Conservation (phyloP, 371 early-diverging fungal genomes). For the Mortierella sp. region DNA sequence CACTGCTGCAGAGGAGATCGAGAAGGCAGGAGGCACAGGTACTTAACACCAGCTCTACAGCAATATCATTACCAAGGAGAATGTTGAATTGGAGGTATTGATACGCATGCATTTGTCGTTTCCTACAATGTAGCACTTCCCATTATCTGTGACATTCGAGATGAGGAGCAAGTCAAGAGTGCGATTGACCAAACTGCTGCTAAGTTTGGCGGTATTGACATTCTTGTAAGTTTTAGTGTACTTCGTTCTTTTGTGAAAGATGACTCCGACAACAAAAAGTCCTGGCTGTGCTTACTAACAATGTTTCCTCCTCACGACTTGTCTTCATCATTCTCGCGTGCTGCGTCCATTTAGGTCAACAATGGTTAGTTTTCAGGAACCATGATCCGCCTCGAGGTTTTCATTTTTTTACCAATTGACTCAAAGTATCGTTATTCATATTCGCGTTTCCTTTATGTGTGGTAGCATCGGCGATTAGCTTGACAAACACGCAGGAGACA, state of each 20-base stretch:
- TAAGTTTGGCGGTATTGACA: slow-evolving; percentile 83
- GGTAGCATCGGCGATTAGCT: slow-evolving; percentile 77
- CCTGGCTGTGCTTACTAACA: background rate
- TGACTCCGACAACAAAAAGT: slow-evolving; percentile 30
- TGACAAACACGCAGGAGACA: slow-evolving; percentile 75
- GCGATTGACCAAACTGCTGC: slow-evolving; percentile 78
- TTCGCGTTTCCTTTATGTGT: background rate
- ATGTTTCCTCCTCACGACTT: background rate
- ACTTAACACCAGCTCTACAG: background rate
- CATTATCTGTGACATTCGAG: slow-evolving; percentile 85
- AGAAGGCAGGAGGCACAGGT: slow-evolving; percentile 77
- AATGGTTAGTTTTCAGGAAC: slow-evolving; percentile 25
- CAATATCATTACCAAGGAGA: background rate
- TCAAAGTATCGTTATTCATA: background rate
- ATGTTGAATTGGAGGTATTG: background rate
- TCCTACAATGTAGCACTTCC: slow-evolving; percentile 67
- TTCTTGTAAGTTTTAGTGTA: slow-evolving; percentile 70
- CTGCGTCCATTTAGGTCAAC: slow-evolving; percentile 37
- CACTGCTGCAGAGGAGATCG: slow-evolving; percentile 81
- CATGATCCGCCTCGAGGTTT: background rate
- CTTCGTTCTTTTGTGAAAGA: slow-evolving; percentile 26
- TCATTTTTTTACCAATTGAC: background rate
- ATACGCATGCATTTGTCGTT: background rate
- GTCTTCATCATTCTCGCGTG: background rate
- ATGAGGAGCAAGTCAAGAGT: slow-evolving; percentile 75